Percentiles rank a stretch among this genome's conserved stretches.
These are phyloP conservation scores for Sodiomyces alkalinus DNA, from an alignment of 2,329 filamentous ascomycete genomes.

Conservation along the genomic window DNA sequence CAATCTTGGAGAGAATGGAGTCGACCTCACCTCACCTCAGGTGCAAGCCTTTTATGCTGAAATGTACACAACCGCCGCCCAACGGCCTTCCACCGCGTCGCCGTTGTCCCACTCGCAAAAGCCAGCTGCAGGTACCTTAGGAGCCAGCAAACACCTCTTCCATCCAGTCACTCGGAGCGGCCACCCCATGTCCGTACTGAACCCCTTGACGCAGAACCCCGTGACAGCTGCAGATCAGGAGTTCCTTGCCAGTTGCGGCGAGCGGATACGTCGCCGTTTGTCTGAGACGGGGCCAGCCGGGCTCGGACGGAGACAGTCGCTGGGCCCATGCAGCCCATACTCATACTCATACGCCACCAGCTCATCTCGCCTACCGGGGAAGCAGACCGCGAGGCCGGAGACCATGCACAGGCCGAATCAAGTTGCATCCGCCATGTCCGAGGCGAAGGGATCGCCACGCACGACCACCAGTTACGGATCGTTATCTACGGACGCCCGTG, in stretches of 20 bases:
- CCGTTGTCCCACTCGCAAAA: too few relatives aligned
- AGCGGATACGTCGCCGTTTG: not conserved
- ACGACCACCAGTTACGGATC: too few relatives aligned
- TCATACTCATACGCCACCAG: too few relatives aligned
- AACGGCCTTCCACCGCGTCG: too few relatives aligned
- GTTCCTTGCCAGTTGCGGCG: not conserved
- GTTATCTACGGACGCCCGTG: too few relatives aligned
- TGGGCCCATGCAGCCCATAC: constrained; percentile 6
- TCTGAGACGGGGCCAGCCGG: constrained; percentile 2
- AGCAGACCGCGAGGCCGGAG: not conserved
- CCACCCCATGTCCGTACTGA: constrained; percentile 1
- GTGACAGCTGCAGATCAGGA: not conserved
- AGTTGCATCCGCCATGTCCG: too few relatives aligned
- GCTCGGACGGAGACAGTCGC: constrained; percentile 5
- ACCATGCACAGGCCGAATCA: constrained; percentile 1
- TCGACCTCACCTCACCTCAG: constrained; percentile 17
- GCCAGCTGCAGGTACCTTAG: constrained; percentile 2
- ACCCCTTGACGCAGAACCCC: constrained; percentile 1
- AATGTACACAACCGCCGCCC: too few relatives aligned
- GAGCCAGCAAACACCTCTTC: constrained; percentile 7
- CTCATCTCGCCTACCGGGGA: constrained; percentile 1
- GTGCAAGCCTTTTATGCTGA: constrained; percentile 22
- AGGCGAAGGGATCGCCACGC: too few relatives aligned
- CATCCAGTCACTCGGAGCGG: constrained; percentile 2
- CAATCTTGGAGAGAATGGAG: constrained; percentile 29